Percentiles rank a stretch among this genome's conserved stretches.
Evolutionary conservation across 192 early-diverging fungal species (phyloP).

Genomic region (Mortierella claussenii): DNA sequence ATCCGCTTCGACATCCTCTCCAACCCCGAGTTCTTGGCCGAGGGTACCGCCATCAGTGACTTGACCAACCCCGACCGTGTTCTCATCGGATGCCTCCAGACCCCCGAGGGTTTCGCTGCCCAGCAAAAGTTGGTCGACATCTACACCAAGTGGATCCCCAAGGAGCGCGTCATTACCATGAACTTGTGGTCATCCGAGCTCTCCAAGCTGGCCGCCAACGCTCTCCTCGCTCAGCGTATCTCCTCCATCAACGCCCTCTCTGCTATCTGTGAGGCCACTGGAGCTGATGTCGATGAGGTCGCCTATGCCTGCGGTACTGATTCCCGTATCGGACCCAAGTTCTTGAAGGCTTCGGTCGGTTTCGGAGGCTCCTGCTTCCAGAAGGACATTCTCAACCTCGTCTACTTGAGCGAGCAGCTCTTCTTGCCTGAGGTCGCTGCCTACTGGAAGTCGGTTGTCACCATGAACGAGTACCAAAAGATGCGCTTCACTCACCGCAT

Average conservation of each 20-base stretch:
- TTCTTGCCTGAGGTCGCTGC: conserved; percentile 90
- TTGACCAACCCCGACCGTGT: conserved; percentile 90
- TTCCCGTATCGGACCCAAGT: conserved; percentile 87
- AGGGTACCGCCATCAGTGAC: conserved; percentile 90
- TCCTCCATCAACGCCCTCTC: conserved; percentile 91
- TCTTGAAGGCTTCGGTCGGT: conserved; percentile 90
- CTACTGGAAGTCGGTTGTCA: conserved; percentile 93
- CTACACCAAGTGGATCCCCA: conserved; percentile 90
- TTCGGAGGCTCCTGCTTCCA: conserved; percentile 97
- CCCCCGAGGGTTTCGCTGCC: conserved; percentile 75
- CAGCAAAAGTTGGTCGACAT: conserved; percentile 78
- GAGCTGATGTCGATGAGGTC: conserved; percentile 91
- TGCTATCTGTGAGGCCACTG: conserved; percentile 92
- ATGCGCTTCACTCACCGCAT: conserved; percentile 81
- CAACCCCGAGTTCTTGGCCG: conserved; percentile 96
- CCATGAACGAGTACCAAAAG: conserved; percentile 94
- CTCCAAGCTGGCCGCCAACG: conserved; percentile 94
- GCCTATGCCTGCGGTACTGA: conserved; percentile 91
- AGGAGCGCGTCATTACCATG: conserved; percentile 88
- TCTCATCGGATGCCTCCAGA: conserved; percentile 85
- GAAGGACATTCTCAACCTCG: conserved; percentile 93
- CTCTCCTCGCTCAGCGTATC: conserved; percentile 93
- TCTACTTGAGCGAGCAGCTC: conserved; percentile 86
- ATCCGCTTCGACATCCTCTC: conserved; percentile 89
- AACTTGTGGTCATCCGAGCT: conserved; percentile 96